A percentile compares a stretch with the other conserved stretches of the same genome.
Conservation (phyloP, 805 yeast genomes). For the Saccharomyces kudriavzevii region DNA sequence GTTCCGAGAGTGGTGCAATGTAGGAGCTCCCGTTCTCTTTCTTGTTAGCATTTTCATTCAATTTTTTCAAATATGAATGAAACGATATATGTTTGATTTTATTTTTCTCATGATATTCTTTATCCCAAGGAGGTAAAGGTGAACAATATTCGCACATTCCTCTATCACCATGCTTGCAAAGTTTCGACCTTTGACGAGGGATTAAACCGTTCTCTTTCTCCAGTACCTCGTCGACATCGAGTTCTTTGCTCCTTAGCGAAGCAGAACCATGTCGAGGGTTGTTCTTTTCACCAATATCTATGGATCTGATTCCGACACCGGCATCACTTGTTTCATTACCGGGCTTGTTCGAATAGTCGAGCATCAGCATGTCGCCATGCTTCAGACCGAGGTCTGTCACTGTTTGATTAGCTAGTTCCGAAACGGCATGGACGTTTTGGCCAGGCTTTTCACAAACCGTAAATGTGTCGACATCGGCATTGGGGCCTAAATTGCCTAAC, state of each 20-base stretch:
- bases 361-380: conserved; percentile 53
- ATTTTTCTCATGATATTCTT: conserved; percentile 60
- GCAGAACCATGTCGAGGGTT: background rate
- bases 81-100: conserved; percentile 82
- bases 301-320: background rate
- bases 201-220: conserved; percentile 69
- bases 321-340: background rate
- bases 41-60: conserved; percentile 61
- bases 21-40: conserved; percentile 54
- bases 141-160: conserved; percentile 99
- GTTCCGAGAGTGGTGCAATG: conserved; percentile 70
- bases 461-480: conserved; percentile 21
- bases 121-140: conserved; percentile 93
- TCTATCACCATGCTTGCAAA: conserved; percentile 82
- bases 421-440: conserved; percentile 23
- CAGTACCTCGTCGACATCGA: conserved; percentile 57
- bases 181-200: conserved; percentile 45
- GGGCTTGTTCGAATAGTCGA: conserved; percentile 30
- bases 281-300: background rate
- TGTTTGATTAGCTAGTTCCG: conserved; percentile 19
- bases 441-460: conserved; percentile 23
- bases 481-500: conserved; percentile 14
- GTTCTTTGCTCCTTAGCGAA: conserved; percentile 38
- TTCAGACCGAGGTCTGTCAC: conserved; percentile 41
- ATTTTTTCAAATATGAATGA: conserved; percentile 70